Evolutionary conservation across 768 basidiomycete genomes (phyloP), one percentile per base, ranked within the genome.

Genomic region (Phaffia tasmanica): DNA sequence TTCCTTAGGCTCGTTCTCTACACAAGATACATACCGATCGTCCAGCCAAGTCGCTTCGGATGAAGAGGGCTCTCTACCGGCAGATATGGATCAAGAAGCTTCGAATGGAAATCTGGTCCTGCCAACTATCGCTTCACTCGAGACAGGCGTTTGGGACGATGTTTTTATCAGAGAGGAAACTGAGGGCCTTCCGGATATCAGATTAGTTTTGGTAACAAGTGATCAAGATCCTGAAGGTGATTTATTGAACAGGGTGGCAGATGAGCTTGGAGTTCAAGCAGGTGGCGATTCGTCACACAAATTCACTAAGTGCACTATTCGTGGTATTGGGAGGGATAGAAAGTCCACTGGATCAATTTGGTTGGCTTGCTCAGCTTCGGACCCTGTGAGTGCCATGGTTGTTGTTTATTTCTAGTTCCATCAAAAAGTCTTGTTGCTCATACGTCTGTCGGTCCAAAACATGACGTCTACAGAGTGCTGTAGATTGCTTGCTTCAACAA

Each of bases 21-120:
- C 27, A 18, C 30, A 29, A 57, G 23, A 49, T 30, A 23, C 6
- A 11, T 25, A 15, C 59, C 1, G 7, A n/a, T 49, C n/a, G 27
- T 25, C 59, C 23, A 15, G 42, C 3, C 29, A 60, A 23, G 35
- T 23, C 21, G 6, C 6, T 7, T 46, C 18, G 27, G 58, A 46
- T 2, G 35, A n/a, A 7, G 30, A 18, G 19, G 47, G 32, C 1
- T 8, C n/a, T 48, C 59, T 25, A 25, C 21, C 42, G 1, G 3
- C 5, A 23, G 21, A 29, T 16, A 3, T 25, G 1, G 59, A 61
- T 8, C 32, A 14, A 51, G 61, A n/a, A 32, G 61, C 49, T 7
- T 62, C 61, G 7, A 62, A 62, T 27, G 61, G 61, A 30, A 62
- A 62, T 19, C 6, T 62, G 47, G 61, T 62, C 15, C 18, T 62